Evolutionary conservation across 176 grass and related monocot species (phyloP).

Genomic region (Themeda triandra): DNA sequence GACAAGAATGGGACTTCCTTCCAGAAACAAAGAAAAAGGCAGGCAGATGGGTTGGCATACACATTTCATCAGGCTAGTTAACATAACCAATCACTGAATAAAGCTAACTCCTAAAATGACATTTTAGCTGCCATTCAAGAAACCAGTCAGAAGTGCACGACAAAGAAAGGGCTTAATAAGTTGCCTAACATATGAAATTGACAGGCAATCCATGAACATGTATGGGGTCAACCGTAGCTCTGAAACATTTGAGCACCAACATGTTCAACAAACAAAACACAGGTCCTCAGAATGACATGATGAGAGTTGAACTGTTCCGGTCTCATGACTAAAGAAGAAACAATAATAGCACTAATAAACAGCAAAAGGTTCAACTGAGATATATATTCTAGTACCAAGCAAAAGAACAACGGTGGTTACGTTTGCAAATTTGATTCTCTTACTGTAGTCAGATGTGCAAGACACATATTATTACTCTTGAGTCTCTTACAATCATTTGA

Average conservation of each 20-base stretch:
- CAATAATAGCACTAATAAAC: background rate
- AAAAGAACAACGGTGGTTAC: background rate
- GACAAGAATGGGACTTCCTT: slow-evolving; percentile 30
- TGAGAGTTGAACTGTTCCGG: background rate
- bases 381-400: background rate
- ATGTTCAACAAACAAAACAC: background rate
- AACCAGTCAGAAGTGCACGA: background rate
- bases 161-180: background rate
- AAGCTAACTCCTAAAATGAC: slow-evolving; percentile 1
- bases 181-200: background rate
- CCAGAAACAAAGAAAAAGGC: slow-evolving; percentile 17
- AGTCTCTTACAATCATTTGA: background rate
- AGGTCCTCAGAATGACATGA: background rate
- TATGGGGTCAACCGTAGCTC: background rate
- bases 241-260: background rate
- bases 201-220: background rate
- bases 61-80: background rate
- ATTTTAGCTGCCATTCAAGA: slow-evolving; percentile 15
- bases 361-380: background rate
- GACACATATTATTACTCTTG: background rate
- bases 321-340: background rate
- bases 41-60: background rate
- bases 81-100: background rate
- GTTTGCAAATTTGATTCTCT: background rate
- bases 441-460: background rate